Base-by-base conservation (phyloP, 352 stramenopile genomes). In the Pythium brachiatum region DNA sequence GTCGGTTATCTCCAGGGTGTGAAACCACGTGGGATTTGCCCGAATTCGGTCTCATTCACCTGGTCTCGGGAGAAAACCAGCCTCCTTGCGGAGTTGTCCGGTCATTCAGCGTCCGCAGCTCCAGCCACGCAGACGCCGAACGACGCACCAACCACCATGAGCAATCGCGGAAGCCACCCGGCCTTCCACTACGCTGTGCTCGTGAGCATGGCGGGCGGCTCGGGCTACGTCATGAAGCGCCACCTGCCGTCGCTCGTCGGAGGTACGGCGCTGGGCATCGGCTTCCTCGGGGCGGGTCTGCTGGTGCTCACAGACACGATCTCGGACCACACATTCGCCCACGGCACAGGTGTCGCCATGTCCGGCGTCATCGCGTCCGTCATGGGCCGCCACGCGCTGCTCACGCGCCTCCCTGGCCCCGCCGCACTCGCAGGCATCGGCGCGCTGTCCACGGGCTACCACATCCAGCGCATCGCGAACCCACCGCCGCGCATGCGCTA, bases 111-210 rank as follows among this genome's bases (percentile, higher is more conserved):
- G 38, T 46, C 38, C 8, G 38, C 13, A 47, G 39, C n/a, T 5
- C 39, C 25, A 26, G 6, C 39, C n/a, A 13, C 20, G 39, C n/a
- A n/a, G n/a, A 23, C n/a, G 21, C 39, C 3, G 2, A 27, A 47
- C 11, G 6, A 41, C 2, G 11, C 2, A 18, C 34, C 8, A 13
- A 41, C 9, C 34, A 56, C 16, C 44, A 81, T 78, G 74, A 63
- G 60, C 60, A 75, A 71, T 31, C 62, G 74, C 66, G 67, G 72
- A 56, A 71, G 78, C 21, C 83, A 92, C 60, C 83, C 84, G 52
- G 83, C 81, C 54, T 92, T 90, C 66, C 78, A 80, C 64, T 92
- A 81, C 60, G 83, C 83, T 13, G 77, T 82, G 11, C 72, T 92
- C 53, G 68, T 85, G 57, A 86, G 74, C 48, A 53, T 90, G 43